phyloP scores from a whole-genome alignment of 2,329 filamentous ascomycete genomes.

The Beauveria rudraprayagi region DNA sequence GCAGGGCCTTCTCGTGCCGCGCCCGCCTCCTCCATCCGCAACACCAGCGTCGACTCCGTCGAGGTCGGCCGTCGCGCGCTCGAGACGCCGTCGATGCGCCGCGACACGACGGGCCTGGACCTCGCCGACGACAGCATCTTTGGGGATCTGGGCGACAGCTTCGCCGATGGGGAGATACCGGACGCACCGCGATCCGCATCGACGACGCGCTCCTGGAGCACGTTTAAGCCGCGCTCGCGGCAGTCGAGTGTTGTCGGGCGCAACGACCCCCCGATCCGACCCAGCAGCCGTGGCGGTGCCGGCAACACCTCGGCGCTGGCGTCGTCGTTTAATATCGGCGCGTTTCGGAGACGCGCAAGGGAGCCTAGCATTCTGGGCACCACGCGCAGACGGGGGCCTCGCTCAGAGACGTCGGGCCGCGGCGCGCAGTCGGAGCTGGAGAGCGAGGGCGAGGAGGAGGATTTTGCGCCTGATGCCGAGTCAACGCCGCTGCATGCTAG shows the following conservation, averaged over 20 bases:
- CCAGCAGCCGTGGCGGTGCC: slow-evolving; percentile 39
- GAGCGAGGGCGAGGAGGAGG: slow-evolving; percentile 27
- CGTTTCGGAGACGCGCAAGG: slow-evolving; percentile 48
- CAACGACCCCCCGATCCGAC: slow-evolving; percentile 44
- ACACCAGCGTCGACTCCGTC: slow-evolving; percentile 23
- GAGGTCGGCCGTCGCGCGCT: slow-evolving; percentile 30
- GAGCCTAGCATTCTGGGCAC: slow-evolving; percentile 56
- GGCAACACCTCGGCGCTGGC: slow-evolving; percentile 38
- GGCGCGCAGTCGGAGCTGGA: slow-evolving; percentile 34
- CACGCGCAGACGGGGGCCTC: slow-evolving; percentile 25
- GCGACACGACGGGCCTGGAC: slow-evolving; percentile 41
- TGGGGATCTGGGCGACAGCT: slow-evolving; percentile 35
- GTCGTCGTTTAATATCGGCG: slow-evolving; percentile 46
- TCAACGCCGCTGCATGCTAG: slow-evolving; percentile 53
- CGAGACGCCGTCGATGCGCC: slow-evolving; percentile 25
- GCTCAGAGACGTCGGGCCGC: slow-evolving; percentile 24
- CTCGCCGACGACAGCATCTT: slow-evolving; percentile 41
- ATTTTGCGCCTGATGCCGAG: slow-evolving; percentile 57
- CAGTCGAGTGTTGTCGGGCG: slow-evolving; percentile 44
- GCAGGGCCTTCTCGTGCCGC: slow-evolving; percentile 9
- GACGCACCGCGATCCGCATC: slow-evolving; percentile 31
- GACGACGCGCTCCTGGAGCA: slow-evolving; percentile 37
- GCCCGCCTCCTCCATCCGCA: slow-evolving; percentile 16
- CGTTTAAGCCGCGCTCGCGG: slow-evolving; percentile 38
- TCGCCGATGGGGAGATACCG: slow-evolving; percentile 30